A percentile compares a stretch with the other conserved stretches of the same genome.
These are phyloP conservation scores for Jatropha multifida DNA, from an alignment of 441 rosid species.

Conservation along the genomic window DNA sequence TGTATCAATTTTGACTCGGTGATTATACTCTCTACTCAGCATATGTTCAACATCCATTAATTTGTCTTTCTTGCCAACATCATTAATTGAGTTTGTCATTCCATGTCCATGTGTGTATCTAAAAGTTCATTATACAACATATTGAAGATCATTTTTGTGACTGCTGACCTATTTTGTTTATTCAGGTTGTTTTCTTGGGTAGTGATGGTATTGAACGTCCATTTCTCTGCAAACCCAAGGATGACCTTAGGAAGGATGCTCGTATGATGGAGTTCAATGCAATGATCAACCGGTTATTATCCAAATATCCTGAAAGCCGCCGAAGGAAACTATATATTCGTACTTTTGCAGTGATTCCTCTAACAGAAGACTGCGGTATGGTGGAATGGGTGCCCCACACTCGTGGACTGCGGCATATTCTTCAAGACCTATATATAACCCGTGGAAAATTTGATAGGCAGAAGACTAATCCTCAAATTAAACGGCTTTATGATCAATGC, in stretches of 20 bases:
- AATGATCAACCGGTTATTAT: conserved; percentile 90
- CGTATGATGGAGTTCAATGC: conserved; percentile 99
- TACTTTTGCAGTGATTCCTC: conserved; percentile 97
- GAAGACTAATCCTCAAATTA: conserved; percentile 91
- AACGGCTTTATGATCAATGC: conserved; percentile 89
- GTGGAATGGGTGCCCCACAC: conserved; percentile 99
- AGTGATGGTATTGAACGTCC: conserved; percentile 96
- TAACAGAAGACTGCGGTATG: conserved; percentile 99
- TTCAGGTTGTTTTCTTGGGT: conserved; percentile 86
- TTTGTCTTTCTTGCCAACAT: too few relatives aligned
- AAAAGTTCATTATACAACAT: background rate
- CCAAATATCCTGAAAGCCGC: conserved; percentile 97
- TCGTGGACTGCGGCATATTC: conserved; percentile 94
- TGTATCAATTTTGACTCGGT: too few relatives aligned
- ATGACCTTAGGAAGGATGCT: conserved; percentile 99
- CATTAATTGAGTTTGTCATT: conserved; percentile 3
- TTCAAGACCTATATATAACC: conserved; percentile 82
- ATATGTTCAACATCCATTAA: too few relatives aligned
- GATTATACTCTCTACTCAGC: too few relatives aligned
- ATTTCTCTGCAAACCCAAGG: conserved; percentile 99
- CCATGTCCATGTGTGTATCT: background rate
- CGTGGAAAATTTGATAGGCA: conserved; percentile 92
- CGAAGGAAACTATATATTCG: conserved; percentile 93
- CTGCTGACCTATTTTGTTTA: conserved; percentile 1
- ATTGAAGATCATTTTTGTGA: conserved; percentile 13